phyloP scores from a whole-genome alignment of 768 basidiomycete species.

The Leccinum fibrillosum region DNA sequence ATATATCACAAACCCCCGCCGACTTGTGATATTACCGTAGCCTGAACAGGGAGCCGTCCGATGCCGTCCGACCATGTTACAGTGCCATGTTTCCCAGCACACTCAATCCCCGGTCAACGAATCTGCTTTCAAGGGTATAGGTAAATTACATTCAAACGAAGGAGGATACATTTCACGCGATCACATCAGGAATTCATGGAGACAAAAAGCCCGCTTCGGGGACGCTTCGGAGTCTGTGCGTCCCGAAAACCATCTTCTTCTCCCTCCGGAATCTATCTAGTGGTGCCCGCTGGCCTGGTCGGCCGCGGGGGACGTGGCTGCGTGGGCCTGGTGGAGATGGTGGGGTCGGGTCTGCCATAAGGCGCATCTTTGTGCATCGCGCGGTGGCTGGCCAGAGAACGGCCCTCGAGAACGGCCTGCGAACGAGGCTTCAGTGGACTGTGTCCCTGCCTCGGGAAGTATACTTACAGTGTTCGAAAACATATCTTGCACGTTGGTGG shows the following conservation, averaged over 20 bases:
- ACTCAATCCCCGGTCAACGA: neutral
- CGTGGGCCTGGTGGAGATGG: neutral
- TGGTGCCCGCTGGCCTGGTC: neutral
- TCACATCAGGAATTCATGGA: neutral
- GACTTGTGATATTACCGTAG: neutral
- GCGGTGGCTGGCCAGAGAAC: neutral
- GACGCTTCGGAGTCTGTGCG: neutral
- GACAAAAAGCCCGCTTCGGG: neutral
- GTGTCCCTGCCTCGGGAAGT: neutral
- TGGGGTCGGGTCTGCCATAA: conserved; percentile 6
- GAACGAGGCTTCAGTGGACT: conserved; percentile 6
- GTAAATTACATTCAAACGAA: neutral
- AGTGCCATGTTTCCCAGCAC: neutral
- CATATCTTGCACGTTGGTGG: conserved; percentile 2
- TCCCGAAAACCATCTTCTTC: neutral
- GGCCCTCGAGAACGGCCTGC: neutral
- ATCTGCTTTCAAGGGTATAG: neutral
- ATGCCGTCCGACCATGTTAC: neutral
- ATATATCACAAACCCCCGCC: neutral
- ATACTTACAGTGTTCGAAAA: neutral
- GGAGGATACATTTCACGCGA: neutral
- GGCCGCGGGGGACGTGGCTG: conserved; percentile 4
- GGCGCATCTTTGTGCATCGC: neutral
- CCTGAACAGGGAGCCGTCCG: neutral
- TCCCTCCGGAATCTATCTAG: neutral